A percentile compares a stretch with the other conserved stretches of the same genome.
Conservation (phyloP, 768 basidiomycete species). For the Gelatoporia subvermispora region DNA sequence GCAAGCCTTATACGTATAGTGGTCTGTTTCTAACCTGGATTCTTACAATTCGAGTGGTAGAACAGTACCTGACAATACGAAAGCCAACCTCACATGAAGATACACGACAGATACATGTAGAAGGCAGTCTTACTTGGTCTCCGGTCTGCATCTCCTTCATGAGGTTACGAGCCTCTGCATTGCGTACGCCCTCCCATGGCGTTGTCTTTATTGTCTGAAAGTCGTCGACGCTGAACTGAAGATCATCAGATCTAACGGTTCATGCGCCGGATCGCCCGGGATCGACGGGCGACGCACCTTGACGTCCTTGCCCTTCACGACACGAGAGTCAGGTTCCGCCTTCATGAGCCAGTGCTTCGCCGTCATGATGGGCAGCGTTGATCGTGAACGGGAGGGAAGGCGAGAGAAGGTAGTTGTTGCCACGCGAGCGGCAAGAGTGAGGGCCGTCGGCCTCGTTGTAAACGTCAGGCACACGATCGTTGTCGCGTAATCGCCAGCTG, state of each 20-base stretch:
- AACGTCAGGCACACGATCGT: not conserved
- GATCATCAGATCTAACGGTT: not conserved
- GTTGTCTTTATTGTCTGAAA: slow-evolving; percentile 68
- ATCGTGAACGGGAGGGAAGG: slow-evolving; percentile 1
- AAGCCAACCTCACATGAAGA: not conserved
- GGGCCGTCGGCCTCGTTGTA: not conserved
- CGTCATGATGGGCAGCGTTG: slow-evolving; percentile 5
- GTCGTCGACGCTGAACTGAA: slow-evolving; percentile 81
- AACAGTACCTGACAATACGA: slow-evolving; percentile 79
- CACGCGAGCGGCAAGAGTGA: not conserved
- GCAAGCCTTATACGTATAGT: not conserved
- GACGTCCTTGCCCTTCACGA: slow-evolving; percentile 85
- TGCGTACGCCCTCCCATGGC: slow-evolving; percentile 86
- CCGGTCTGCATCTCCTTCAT: slow-evolving; percentile 78
- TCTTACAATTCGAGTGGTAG: slow-evolving; percentile 86
- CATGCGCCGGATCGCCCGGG: not conserved
- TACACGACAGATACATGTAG: not conserved
- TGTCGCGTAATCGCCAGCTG: not conserved
- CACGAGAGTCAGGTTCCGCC: slow-evolving; percentile 79
- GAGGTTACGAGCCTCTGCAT: slow-evolving; percentile 75
- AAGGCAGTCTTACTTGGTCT: slow-evolving; percentile 52
- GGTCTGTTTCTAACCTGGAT: slow-evolving; percentile 49
- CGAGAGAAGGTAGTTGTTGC: not conserved
- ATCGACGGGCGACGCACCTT: slow-evolving; percentile 49
- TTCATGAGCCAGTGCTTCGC: slow-evolving; percentile 67